A percentile compares a stretch with the other conserved stretches of the same genome.
Evolutionary conservation across 306 rosid species (phyloP).

Genomic region (Malus fusca): DNA sequence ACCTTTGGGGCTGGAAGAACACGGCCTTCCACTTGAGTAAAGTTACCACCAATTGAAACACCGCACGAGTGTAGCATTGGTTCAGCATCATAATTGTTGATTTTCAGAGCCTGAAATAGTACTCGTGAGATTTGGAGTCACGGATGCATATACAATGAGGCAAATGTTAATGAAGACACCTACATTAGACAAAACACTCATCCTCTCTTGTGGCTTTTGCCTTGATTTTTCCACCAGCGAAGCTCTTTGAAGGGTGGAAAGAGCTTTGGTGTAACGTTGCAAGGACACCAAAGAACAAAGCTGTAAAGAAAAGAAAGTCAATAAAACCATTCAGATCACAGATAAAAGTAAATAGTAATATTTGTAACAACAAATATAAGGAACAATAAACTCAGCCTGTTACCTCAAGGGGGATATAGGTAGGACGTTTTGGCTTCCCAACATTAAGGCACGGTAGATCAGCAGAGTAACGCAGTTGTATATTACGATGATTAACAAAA

Average conservation of each 20-base stretch:
- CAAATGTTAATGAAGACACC: conserved; percentile 6
- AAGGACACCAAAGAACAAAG: conserved; percentile 74
- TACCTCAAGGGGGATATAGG: conserved; percentile 84
- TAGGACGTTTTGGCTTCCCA: conserved; percentile 89
- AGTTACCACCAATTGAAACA: conserved; percentile 33
- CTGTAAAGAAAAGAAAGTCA: conserved; percentile 21
- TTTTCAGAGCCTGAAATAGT: conserved; percentile 54
- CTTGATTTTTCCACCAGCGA: conserved; percentile 86
- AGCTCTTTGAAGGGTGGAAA: conserved; percentile 72
- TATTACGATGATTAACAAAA: conserved; percentile 56
- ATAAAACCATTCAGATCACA: neutral
- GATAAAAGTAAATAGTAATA: neutral
- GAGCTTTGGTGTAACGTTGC: conserved; percentile 79
- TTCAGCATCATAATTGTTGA: conserved; percentile 59
- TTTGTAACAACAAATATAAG: neutral
- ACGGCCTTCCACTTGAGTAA: conserved; percentile 81
- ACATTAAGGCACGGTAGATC: conserved; percentile 85
- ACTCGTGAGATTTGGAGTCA: neutral
- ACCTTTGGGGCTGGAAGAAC: conserved; percentile 86
- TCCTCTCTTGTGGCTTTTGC: conserved; percentile 89
- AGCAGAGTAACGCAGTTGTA: conserved; percentile 53
- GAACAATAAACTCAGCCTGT: neutral
- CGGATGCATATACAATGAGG: neutral
- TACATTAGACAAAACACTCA: conserved; percentile 62
- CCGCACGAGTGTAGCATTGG: conserved; percentile 73